These are phyloP conservation scores for Scenedesmus sp. DNA, from an alignment of 163 green algal genomes.

Conservation along the genomic window DNA sequence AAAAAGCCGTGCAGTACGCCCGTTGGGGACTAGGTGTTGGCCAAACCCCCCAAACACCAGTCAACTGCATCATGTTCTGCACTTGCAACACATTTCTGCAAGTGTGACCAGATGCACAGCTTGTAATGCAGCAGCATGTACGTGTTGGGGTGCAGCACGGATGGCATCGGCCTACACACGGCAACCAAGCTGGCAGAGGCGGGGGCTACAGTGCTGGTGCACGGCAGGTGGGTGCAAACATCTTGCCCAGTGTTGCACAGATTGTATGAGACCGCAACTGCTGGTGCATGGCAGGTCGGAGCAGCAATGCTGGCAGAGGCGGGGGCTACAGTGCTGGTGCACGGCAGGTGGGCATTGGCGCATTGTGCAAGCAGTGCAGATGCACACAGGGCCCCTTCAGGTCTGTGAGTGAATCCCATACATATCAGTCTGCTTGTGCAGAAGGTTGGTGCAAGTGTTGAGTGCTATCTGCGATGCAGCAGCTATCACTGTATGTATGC, in stretches of 20 bases:
- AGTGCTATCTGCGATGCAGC: no score
- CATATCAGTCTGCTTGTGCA: no score
- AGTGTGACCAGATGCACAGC: no score
- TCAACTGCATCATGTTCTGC: no score
- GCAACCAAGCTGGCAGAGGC: constrained; percentile 52
- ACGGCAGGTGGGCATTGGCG: constrained; percentile 8
- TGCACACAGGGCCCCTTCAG: background rate
- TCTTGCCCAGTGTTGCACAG: no score
- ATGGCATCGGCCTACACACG: constrained; percentile 70
- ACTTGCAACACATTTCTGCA: no score
- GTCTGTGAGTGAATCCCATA: no score
- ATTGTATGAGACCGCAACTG: no score
- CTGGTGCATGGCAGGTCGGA: constrained; percentile 10
- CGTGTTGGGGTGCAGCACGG: constrained; percentile 21
- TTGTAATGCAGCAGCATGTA: background rate
- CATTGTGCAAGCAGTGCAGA: background rate
- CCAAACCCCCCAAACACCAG: no score
- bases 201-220: constrained; percentile 54
- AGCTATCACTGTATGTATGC: no score
- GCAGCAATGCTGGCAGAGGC: constrained; percentile 48
- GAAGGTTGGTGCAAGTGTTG: no score
- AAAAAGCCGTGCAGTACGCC: background rate
- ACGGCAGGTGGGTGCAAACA: constrained; percentile 19
- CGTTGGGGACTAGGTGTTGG: no score
- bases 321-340: constrained; percentile 54